Evolutionary conservation across 2,329 filamentous ascomycete species (phyloP).

Genomic region (Talaromyces sp.): DNA sequence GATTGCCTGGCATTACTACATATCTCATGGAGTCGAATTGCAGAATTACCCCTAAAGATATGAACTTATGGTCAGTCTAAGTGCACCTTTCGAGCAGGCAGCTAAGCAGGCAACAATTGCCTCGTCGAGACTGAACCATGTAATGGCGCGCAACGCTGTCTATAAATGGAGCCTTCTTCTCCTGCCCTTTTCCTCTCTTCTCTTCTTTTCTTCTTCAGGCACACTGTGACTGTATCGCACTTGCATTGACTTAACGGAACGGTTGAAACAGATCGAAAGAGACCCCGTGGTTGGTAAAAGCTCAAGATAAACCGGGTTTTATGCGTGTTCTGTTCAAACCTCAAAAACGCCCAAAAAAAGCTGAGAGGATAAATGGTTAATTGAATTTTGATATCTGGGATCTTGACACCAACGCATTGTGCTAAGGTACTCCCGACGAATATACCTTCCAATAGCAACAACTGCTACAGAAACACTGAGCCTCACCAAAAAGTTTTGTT

Average conservation of each 20-base stretch:
- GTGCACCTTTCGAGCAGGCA: neutral
- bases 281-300: slow-evolving; percentile 14
- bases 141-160: neutral
- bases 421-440: slow-evolving; percentile 9
- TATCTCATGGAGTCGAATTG: neutral
- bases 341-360: slow-evolving; percentile 16
- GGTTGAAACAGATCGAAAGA: slow-evolving; percentile 9
- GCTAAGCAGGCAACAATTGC: neutral
- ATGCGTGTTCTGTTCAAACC: slow-evolving; percentile 16
- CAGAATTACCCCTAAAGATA: neutral
- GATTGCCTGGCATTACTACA: neutral
- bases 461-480: slow-evolving; percentile 4
- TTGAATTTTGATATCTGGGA: slow-evolving; percentile 18
- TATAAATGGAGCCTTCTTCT: neutral
- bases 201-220: slow-evolving; percentile 7
- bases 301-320: slow-evolving; percentile 18
- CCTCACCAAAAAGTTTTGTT: neutral
- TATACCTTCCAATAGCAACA: slow-evolving; percentile 12
- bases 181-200: neutral
- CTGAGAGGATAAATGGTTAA: slow-evolving; percentile 17
- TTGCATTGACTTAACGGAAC: slow-evolving; percentile 7
- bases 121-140: neutral
- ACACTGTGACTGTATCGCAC: slow-evolving; percentile 9
- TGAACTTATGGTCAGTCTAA: neutral
- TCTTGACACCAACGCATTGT: slow-evolving; percentile 7